These are phyloP conservation scores for Erodium trifolium DNA, from an alignment of 441 rosid genomes.

Conservation along the genomic window DNA sequence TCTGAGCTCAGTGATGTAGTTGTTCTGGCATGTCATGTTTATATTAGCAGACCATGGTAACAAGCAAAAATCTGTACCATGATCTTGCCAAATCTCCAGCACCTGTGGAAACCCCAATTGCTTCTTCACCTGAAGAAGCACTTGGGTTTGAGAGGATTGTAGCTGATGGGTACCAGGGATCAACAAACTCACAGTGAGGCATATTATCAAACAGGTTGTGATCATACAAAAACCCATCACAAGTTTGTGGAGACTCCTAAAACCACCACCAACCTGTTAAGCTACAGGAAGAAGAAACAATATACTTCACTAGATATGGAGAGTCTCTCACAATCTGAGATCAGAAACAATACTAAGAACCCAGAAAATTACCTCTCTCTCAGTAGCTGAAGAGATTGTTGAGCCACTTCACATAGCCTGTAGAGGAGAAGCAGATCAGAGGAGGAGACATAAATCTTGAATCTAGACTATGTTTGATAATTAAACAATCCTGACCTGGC, in stretches of 20 bases:
- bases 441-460: conserved; percentile 5
- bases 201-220: conserved; percentile 23
- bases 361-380: conserved; percentile 9
- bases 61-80: conserved; percentile 47
- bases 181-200: conserved; percentile 43
- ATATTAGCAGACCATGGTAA: conserved; percentile 37
- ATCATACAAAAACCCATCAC: conserved; percentile 37
- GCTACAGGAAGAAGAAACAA: too few species aligned
- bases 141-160: conserved; percentile 70
- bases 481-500: conserved; percentile 1
- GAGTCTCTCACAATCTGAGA: too few species aligned
- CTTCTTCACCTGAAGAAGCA: conserved; percentile 69
- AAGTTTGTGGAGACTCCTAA: background rate
- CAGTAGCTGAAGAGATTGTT: background rate
- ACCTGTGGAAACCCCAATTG: conserved; percentile 62
- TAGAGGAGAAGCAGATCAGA: conserved; percentile 14
- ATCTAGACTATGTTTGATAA: background rate
- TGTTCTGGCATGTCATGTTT: conserved; percentile 56
- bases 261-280: too few species aligned
- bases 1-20: conserved; percentile 44
- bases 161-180: conserved; percentile 42
- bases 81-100: conserved; percentile 59
- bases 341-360: too few species aligned
- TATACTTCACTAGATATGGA: too few species aligned
- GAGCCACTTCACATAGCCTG: conserved; percentile 3